Percentiles rank a stretch among this genome's conserved stretches.
Evolutionary conservation across 208 protist species (phyloP).

Genomic region (Crithidia brevicula): DNA sequence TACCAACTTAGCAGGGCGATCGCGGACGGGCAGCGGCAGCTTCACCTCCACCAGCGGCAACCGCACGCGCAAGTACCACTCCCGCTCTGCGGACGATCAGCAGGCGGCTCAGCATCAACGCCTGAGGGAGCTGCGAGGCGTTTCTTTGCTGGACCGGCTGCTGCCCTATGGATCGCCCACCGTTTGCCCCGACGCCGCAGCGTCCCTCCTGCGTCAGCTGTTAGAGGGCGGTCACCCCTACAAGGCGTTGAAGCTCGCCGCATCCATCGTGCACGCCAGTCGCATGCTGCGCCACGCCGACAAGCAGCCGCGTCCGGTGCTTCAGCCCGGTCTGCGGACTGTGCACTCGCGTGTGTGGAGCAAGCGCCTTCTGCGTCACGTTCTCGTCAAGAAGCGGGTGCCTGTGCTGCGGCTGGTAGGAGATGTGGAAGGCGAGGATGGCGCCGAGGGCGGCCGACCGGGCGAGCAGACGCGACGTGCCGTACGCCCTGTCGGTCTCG

Average conservation of each 20-base stretch:
- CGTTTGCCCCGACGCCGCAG: conserved; percentile 40
- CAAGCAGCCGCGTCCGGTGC: conserved; percentile 36
- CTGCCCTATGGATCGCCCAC: conserved; percentile 49
- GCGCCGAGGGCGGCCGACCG: background rate
- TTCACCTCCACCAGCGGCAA: background rate
- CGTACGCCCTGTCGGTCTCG: conserved; percentile 38
- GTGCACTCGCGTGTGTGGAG: conserved; percentile 59
- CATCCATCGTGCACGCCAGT: conserved; percentile 44
- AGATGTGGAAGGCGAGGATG: conserved; percentile 18
- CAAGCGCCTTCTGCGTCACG: conserved; percentile 27
- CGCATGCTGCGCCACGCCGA: conserved; percentile 64
- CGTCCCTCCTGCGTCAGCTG: conserved; percentile 48
- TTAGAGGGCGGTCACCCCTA: conserved; percentile 45
- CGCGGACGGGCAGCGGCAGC: background rate
- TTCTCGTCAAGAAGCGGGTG: conserved; percentile 47
- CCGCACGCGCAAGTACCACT: conserved; percentile 30
- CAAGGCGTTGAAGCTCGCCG: conserved; percentile 51
- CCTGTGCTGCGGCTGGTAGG: conserved; percentile 45
- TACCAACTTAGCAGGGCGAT: too few relatives aligned
- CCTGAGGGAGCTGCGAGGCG: conserved; percentile 19
- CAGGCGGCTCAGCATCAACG: conserved; percentile 4
- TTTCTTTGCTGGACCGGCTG: conserved; percentile 48
- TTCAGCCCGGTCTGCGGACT: conserved; percentile 38
- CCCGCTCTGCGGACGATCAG: background rate
- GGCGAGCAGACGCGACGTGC: conserved; percentile 5